Conservation (phyloP, 2,329 filamentous ascomycete genomes). For the Clonostachys chloroleuca region DNA sequence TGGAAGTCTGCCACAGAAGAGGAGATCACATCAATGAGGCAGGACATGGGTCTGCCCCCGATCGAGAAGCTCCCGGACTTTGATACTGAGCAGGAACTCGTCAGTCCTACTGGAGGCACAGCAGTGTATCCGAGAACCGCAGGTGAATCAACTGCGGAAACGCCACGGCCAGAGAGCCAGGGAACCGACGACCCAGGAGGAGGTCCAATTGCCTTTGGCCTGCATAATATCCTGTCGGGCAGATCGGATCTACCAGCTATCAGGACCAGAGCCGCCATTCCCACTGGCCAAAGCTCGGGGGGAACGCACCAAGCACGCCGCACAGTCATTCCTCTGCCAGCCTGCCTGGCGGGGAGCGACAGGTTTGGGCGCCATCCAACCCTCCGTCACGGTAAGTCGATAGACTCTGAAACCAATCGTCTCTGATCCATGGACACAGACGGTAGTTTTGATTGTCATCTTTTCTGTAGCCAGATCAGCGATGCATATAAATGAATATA, state of each 20-base stretch:
- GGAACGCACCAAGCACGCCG: background rate
- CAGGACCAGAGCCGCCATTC: background rate
- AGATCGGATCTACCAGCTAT: background rate
- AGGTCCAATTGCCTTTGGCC: background rate
- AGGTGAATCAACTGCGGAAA: no score
- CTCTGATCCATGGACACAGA: no score
- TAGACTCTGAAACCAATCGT: background rate
- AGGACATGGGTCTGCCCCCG: slow-evolving; percentile 10
- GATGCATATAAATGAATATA: no score
- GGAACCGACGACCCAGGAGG: background rate
- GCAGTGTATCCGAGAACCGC: no score
- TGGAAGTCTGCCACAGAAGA: slow-evolving; percentile 79
- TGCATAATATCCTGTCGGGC: background rate
- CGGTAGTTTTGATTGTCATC: no score
- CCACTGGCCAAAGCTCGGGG: background rate
- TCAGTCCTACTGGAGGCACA: no score
- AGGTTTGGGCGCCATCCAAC: background rate
- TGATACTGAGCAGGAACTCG: no score
- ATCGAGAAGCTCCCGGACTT: no score
- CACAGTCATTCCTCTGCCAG: slow-evolving; percentile 1
- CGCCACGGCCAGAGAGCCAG: background rate
- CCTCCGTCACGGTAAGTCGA: background rate
- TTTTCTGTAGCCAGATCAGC: no score
- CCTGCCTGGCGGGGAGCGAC: background rate
- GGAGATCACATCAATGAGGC: slow-evolving; percentile 40